phyloP scores from a whole-genome alignment of 306 rosid species.

The Cicer chorassanicum region DNA sequence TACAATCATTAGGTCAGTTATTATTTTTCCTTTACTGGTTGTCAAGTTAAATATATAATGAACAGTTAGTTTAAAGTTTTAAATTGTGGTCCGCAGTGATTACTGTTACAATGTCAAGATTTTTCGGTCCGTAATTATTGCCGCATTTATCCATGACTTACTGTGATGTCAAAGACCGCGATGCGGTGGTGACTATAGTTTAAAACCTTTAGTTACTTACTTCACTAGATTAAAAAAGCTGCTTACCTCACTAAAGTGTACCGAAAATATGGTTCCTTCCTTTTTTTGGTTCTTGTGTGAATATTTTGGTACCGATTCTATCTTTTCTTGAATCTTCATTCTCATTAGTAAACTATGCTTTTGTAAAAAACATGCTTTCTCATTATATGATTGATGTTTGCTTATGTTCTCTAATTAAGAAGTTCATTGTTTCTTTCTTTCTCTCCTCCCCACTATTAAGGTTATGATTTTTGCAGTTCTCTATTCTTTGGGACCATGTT shows the following conservation, averaged over 20 bases:
- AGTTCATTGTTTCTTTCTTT: conserved; percentile 8
- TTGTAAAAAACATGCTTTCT: background rate
- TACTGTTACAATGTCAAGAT: background rate
- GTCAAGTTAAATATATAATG: conserved; percentile 18
- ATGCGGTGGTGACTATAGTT: background rate
- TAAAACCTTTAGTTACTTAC: background rate
- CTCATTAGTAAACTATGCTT: conserved; percentile 20
- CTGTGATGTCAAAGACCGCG: background rate
- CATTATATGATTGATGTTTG: background rate
- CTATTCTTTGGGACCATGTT: background rate
- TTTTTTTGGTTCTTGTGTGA: conserved; percentile 19
- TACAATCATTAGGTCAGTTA: conserved; percentile 82
- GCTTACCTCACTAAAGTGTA: conserved; percentile 32
- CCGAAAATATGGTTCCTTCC: conserved; percentile 27
- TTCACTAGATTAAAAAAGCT: background rate
- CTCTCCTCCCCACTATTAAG: conserved; percentile 1
- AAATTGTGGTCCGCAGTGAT: background rate
- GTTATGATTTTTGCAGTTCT: conserved; percentile 6
- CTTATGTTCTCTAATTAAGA: conserved; percentile 19
- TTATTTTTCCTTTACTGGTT: conserved; percentile 22
- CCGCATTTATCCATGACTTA: background rate
- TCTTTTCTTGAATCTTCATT: conserved; percentile 14
- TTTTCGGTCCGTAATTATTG: background rate
- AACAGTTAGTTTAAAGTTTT: background rate
- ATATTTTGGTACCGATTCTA: background rate